A percentile compares a stretch with the other conserved stretches of the same genome.
phyloP scores from a whole-genome alignment of 2,329 filamentous ascomycete species.

The Diaporthe vaccinii region DNA sequence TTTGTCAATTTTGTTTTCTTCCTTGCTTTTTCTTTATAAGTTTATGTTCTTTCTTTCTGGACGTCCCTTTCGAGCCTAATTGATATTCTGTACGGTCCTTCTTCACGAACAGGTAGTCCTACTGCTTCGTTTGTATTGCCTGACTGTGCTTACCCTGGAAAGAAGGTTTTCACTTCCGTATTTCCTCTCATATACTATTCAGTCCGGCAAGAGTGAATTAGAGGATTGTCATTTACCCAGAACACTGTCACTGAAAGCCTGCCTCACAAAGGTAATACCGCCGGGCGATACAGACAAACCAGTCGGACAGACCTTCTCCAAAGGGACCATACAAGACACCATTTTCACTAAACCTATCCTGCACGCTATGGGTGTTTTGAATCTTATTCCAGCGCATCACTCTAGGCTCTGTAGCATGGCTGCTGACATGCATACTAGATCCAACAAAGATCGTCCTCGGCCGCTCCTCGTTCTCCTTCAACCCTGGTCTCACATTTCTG shows the following conservation, averaged over 20 bases:
- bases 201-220: neutral
- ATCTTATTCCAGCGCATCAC: neutral
- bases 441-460: constrained; percentile 71
- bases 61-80: no score
- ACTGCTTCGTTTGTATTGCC: neutral
- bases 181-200: neutral
- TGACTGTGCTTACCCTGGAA: neutral
- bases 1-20: no score
- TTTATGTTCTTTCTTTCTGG: no score
- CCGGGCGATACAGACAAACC: neutral
- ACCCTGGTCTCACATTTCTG: constrained; percentile 79
- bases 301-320: neutral
- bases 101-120: neutral
- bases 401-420: neutral
- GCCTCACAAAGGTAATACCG: no score
- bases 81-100: neutral
- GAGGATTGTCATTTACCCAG: neutral
- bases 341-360: neutral
- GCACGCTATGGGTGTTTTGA: neutral
- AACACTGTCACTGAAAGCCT: neutral
- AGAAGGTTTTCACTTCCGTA: neutral
- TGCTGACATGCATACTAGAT: constrained; percentile 48
- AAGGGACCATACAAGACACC: neutral
- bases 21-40: no score
- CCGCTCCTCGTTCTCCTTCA: constrained; percentile 77